A percentile compares a stretch with the other conserved stretches of the same genome.
Conservation (phyloP, 176 grass and related monocot genomes). For the Cocos nucifera region DNA sequence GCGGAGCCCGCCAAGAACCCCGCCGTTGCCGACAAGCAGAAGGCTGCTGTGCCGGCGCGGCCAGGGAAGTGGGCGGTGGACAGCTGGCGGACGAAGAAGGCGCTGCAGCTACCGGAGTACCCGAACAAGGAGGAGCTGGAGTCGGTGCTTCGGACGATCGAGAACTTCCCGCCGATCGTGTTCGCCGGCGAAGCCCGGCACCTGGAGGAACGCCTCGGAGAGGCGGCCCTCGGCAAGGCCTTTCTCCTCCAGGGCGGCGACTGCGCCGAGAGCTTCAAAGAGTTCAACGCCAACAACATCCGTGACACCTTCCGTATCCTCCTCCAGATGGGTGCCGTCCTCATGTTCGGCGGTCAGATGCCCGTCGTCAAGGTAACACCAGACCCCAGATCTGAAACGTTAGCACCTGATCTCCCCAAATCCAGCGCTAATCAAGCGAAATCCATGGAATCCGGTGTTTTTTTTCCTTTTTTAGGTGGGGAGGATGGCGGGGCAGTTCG, state of each 20-base stretch:
- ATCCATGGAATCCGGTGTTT: too few species aligned
- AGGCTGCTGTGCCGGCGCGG: not conserved
- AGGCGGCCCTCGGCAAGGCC: constrained; percentile 59
- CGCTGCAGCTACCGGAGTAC: constrained; percentile 69
- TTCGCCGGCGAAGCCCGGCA: constrained; percentile 79
- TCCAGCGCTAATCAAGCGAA: not conserved
- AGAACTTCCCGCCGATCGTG: constrained; percentile 75
- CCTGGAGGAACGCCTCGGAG: constrained; percentile 71
- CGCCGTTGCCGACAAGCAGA: constrained; percentile 2
- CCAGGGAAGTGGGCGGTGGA: constrained; percentile 50
- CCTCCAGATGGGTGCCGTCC: constrained; percentile 75
- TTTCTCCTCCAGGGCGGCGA: constrained; percentile 84
- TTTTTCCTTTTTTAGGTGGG: constrained; percentile 46
- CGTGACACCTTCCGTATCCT: constrained; percentile 68
- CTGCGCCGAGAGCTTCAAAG: constrained; percentile 83
- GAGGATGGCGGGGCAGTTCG: constrained; percentile 91
- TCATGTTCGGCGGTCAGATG: constrained; percentile 83
- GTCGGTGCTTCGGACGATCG: constrained; percentile 63
- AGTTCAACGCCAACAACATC: constrained; percentile 83
- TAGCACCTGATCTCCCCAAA: not conserved
- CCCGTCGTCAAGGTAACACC: constrained; percentile 57
- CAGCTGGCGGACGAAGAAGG: constrained; percentile 56
- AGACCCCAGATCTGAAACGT: not conserved
- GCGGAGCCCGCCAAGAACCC: constrained; percentile 30
- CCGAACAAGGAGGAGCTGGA: constrained; percentile 43